Evolutionary conservation across 2,329 filamentous ascomycete genomes (phyloP), one percentile per base, ranked within the genome.

Genomic region (Chaetomium sp.): DNA sequence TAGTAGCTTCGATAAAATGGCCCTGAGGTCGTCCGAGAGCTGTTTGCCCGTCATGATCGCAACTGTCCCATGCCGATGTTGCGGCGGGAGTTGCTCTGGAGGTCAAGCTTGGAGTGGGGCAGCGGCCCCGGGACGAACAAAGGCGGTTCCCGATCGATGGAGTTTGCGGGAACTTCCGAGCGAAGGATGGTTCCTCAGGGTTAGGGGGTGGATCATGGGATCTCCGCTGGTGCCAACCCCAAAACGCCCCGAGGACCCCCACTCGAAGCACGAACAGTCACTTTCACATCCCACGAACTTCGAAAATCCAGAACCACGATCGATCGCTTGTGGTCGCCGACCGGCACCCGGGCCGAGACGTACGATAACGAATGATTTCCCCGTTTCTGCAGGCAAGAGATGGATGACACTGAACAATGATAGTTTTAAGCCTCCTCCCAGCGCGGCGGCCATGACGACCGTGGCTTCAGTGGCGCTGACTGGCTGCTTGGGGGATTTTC

Each of bases 11-110:
- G 60, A 58, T n/a, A 71, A 59, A 33, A 72, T 66, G 21, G 61
- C 42, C 29, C 65, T 58, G 29, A 65, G 68, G 42, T 67, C 66
- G 23, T 68, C 70, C 8, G 62, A 65, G 4, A 71, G 58, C 19
- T 66, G 67, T 42, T 69, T 70, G 42, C 69, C 68, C 13, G 69
- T 70, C 67, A 70, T 71, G 47, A 27, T 62, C 9, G 51, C 31
- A 33, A 10, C 25, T 42, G 31, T 50, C n/a, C 23, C 27, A 23
- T 53, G 62, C 31, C 25, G 49, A 25, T 53, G 35, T 54, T 8
- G 55, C 27, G 29, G 23, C 21, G 13, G 21, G 31, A 45, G 38
- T 19, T 27, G 31, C 49, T 19, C 23, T 51, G 25, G 33, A 23
- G 33, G 47, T 42, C 13, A 4, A 50, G 21, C n/a, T 19, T 10